phyloP scores from a whole-genome alignment of 192 early-diverging fungal species.

The Coemansia guatemalensis region DNA sequence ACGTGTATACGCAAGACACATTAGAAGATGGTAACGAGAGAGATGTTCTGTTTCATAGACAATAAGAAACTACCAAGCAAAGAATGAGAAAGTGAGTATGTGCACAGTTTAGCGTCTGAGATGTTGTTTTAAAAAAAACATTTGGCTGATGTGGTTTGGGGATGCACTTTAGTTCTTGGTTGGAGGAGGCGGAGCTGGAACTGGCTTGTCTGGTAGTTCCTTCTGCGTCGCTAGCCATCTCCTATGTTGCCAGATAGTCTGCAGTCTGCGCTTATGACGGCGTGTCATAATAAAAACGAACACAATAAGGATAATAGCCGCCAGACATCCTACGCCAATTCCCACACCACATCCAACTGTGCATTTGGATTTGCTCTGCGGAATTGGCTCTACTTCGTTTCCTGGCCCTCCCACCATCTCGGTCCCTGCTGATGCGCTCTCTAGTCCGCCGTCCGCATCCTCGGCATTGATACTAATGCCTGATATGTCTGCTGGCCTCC shows the following conservation, averaged over 20 bases:
- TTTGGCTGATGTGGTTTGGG: neutral
- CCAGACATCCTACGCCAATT: conserved; percentile 47
- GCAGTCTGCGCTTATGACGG: conserved; percentile 42
- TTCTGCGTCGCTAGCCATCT: conserved; percentile 49
- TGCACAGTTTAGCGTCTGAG: neutral
- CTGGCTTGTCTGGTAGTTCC: conserved; percentile 45
- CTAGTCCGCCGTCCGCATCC: neutral
- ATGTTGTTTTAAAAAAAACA: neutral
- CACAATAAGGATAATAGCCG: conserved; percentile 19
- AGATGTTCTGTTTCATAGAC: too few species aligned
- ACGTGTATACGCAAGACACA: too few species aligned
- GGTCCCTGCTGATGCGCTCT: neutral
- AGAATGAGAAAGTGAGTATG: neutral
- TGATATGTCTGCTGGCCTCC: too few species aligned
- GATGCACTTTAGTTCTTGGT: conserved; percentile 20
- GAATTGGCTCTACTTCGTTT: neutral
- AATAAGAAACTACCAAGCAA: neutral
- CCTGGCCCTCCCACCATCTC: conserved; percentile 4
- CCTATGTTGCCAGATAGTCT: conserved; percentile 25
- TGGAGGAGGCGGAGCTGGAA: conserved; percentile 41
- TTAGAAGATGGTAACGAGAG: too few species aligned
- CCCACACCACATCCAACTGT: conserved; percentile 43
- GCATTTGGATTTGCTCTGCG: conserved; percentile 27
- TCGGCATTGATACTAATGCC: too few species aligned
- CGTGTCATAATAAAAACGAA: conserved; percentile 45